phyloP scores from a whole-genome alignment of 768 basidiomycete species.

The Sutorius australiensis region DNA sequence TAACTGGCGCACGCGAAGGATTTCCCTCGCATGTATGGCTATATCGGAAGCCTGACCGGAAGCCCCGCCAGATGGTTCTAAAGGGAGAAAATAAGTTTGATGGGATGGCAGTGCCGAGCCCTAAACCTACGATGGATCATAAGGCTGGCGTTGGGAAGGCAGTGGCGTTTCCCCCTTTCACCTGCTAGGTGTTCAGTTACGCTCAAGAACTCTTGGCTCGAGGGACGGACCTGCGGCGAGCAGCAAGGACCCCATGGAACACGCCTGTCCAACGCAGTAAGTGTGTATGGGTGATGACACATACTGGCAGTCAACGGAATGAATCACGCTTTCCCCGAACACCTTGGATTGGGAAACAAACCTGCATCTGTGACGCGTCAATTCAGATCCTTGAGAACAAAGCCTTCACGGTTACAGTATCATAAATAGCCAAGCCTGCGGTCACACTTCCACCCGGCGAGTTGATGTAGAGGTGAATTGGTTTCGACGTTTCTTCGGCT shows the following conservation, averaged over 20 bases:
- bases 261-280: conserved; percentile 93
- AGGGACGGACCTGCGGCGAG: conserved; percentile 65
- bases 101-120: neutral
- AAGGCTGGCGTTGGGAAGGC: conserved; percentile 89
- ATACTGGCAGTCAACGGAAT: conserved; percentile 50
- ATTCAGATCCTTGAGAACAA: conserved; percentile 6
- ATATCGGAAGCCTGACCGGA: conserved; percentile 96
- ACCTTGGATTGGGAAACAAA: conserved; percentile 28
- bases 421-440: conserved; percentile 94
- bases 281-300: conserved; percentile 94
- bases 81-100: conserved; percentile 8
- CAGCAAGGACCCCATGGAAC: conserved; percentile 93
- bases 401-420: conserved; percentile 64
- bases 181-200: conserved; percentile 36
- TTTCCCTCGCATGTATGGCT: conserved; percentile 96
- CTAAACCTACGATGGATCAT: conserved; percentile 90
- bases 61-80: conserved; percentile 96
- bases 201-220: conserved; percentile 6
- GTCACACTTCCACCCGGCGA: conserved; percentile 96
- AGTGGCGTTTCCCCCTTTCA: conserved; percentile 86
- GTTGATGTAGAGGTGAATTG: conserved; percentile 96
- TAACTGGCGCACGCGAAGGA: conserved; percentile 79
- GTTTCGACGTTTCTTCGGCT: conserved; percentile 90
- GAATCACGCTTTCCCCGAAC: conserved; percentile 19
- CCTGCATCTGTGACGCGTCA: conserved; percentile 61